A percentile compares a stretch with the other conserved stretches of the same genome.
Evolutionary conservation across 108 stramenopile species (phyloP).

Genomic region (Skeletonema potamos): DNA sequence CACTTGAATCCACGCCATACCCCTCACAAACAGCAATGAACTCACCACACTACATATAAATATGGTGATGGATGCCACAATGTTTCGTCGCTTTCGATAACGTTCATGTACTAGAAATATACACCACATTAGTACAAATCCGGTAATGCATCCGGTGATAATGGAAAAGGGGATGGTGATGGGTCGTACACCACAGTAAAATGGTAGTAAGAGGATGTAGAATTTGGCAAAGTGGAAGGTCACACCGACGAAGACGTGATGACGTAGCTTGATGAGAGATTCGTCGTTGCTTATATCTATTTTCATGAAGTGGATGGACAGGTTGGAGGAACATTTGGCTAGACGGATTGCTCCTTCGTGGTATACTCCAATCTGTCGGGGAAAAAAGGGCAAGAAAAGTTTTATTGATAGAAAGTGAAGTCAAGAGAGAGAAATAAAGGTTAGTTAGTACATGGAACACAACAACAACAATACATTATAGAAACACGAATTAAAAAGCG

Average conservation of each 20-base stretch:
- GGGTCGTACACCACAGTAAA: slow-evolving; percentile 36
- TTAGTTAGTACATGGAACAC: not conserved
- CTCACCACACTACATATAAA: slow-evolving; percentile 20
- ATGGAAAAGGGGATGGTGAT: slow-evolving; percentile 20
- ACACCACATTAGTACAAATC: slow-evolving; percentile 41
- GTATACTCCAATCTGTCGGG: slow-evolving; percentile 35
- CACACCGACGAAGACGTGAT: slow-evolving; percentile 21
- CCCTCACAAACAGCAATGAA: slow-evolving; percentile 32
- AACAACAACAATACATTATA: not conserved
- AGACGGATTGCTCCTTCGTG: slow-evolving; percentile 39
- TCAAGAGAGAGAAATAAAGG: not conserved
- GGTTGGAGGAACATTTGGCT: slow-evolving; percentile 31
- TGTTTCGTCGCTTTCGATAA: slow-evolving; percentile 27
- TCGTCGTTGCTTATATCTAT: slow-evolving; percentile 4
- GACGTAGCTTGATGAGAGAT: slow-evolving; percentile 5
- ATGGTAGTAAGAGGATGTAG: slow-evolving; percentile 11
- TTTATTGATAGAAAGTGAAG: too few relatives aligned
- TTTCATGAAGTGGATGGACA: slow-evolving; percentile 8
- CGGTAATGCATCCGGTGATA: slow-evolving; percentile 3
- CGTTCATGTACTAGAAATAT: slow-evolving; percentile 41
- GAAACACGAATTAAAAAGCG: too few relatives aligned
- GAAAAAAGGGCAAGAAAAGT: not conserved
- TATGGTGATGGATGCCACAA: slow-evolving; percentile 31
- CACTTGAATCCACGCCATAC: slow-evolving; percentile 44
- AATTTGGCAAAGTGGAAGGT: slow-evolving; percentile 46